These are phyloP conservation scores for Trichosanthes cucumerina DNA, from an alignment of 306 rosid genomes.

Conservation along the genomic window DNA sequence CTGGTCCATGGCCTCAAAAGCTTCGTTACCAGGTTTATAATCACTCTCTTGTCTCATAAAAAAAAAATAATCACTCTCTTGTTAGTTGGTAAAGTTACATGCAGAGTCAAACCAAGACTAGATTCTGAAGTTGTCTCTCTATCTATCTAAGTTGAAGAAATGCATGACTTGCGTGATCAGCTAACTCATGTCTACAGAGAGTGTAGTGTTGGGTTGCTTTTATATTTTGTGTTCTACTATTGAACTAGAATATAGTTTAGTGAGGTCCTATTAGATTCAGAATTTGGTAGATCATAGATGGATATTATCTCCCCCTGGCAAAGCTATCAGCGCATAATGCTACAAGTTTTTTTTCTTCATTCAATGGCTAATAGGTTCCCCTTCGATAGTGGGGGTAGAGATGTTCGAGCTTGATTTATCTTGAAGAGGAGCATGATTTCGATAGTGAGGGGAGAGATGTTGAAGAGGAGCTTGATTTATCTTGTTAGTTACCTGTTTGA, in stretches of 20 bases:
- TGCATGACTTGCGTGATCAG: not conserved
- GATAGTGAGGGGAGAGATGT: not conserved
- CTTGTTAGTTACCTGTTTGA: not conserved
- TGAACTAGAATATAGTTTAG: not conserved
- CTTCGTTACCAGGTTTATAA: conserved; percentile 69
- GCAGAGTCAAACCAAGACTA: not conserved
- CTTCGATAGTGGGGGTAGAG: not conserved
- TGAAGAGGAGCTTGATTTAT: not conserved
- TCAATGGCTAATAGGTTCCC: not conserved
- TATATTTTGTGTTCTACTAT: not conserved
- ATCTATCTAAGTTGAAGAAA: not conserved
- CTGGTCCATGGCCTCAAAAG: conserved; percentile 81
- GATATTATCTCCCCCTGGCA: not conserved
- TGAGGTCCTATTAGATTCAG: not conserved
- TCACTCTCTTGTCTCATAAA: not conserved
- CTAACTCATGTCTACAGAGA: not conserved
- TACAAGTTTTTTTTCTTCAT: not conserved
- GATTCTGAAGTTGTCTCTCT: not conserved
- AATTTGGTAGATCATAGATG: not conserved
- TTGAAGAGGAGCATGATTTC: not conserved
- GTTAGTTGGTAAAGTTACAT: not conserved
- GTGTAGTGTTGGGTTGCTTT: not conserved
- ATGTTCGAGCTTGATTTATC: not conserved
- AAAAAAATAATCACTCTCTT: not conserved
- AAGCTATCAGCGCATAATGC: not conserved